phyloP scores from a whole-genome alignment of 2,329 filamentous ascomycete species.

The Colletotrichum plurivorum region DNA sequence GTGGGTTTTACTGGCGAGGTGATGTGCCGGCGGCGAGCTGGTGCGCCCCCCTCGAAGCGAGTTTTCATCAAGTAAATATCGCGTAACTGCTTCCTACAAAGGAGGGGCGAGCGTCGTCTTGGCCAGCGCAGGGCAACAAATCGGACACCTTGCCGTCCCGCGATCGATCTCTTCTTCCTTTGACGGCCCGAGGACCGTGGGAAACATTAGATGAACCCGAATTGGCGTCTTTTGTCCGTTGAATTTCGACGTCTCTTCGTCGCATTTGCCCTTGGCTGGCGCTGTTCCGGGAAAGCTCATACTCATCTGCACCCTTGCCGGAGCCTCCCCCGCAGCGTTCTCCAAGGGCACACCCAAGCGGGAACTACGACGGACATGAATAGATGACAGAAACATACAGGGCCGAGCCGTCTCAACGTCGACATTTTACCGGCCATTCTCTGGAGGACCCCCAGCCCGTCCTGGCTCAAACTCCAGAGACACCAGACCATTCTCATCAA shows the following conservation, averaged over 20 bases:
- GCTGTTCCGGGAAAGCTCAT: neutral
- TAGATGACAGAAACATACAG: no score
- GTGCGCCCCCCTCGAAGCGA: constrained; percentile 1
- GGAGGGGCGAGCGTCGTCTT: constrained; percentile 24
- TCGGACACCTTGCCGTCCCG: constrained; percentile 6
- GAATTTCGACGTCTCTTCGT: neutral
- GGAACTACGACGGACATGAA: no score
- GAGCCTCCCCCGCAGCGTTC: no score
- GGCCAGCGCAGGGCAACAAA: constrained; percentile 18
- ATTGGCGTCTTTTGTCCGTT: neutral
- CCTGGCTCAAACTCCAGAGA: neutral
- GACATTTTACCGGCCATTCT: neutral
- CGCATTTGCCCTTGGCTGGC: neutral
- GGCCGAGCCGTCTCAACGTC: neutral
- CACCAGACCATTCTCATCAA: constrained; percentile 2
- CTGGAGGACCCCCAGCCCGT: neutral
- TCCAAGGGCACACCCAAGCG: no score
- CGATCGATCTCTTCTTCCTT: constrained; percentile 1
- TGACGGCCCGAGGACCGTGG: neutral
- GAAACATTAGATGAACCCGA: neutral
- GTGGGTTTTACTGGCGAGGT: neutral
- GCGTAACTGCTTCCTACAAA: constrained; percentile 30
- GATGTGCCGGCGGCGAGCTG: constrained; percentile 2
- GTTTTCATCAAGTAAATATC: constrained; percentile 40
- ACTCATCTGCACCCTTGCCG: neutral